phyloP scores from a whole-genome alignment of 495 filamentous ascomycete genomes.

The Coniosporium apollinis region DNA sequence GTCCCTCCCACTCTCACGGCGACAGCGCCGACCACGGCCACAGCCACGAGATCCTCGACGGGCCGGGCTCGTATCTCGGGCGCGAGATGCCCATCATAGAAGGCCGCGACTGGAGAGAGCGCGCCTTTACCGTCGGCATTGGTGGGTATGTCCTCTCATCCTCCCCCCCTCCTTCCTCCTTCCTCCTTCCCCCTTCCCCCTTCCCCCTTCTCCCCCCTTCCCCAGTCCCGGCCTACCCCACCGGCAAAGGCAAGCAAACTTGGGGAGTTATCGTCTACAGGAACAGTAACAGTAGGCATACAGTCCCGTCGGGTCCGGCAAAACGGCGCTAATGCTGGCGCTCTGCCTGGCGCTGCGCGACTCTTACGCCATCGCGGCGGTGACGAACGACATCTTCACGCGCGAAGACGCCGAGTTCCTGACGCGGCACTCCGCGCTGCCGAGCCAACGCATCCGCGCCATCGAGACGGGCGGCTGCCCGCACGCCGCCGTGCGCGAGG shows the following conservation, averaged over 20 bases:
- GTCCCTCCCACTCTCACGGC: constrained; percentile 31
- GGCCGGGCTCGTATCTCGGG: constrained; percentile 73
- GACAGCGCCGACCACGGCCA: constrained; percentile 66
- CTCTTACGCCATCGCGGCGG: constrained; percentile 72
- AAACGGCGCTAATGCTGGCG: constrained; percentile 88
- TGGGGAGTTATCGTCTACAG: too few relatives aligned
- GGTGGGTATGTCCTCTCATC: constrained; percentile 53
- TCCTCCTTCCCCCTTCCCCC: not conserved
- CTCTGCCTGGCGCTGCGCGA: constrained; percentile 66
- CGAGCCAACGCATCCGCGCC: constrained; percentile 66
- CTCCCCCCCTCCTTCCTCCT: not conserved
- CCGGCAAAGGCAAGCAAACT: too few relatives aligned
- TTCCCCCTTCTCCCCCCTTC: not conserved
- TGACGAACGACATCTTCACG: constrained; percentile 99
- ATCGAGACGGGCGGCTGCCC: constrained; percentile 98
- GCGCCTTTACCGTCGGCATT: constrained; percentile 90
- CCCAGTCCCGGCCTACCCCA: too few relatives aligned
- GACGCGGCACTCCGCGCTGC: constrained; percentile 66
- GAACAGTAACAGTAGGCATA: too few relatives aligned
- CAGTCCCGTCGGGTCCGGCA: constrained; percentile 92
- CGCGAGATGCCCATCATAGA: constrained; percentile 91
- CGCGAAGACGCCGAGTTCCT: constrained; percentile 95
- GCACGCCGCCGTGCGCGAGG: constrained; percentile 93
- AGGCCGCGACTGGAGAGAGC: constrained; percentile 72
- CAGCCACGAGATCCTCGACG: constrained; percentile 87